Percentiles rank a stretch among this genome's conserved stretches.
These are phyloP conservation scores for Toxoplasma gondii DNA, from an alignment of 169 alveolate species.

Conservation along the genomic window DNA sequence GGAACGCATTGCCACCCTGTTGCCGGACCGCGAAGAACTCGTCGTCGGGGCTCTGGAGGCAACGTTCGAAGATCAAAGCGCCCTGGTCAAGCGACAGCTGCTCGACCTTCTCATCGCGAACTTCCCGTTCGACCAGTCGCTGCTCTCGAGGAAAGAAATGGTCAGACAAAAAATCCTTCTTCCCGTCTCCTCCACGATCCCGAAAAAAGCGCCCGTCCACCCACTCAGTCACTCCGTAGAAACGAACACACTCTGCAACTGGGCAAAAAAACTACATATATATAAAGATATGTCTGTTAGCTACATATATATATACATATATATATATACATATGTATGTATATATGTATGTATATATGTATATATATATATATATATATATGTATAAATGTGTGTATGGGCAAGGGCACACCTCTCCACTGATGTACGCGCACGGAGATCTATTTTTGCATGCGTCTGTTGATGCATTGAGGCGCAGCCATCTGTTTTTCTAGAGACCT, in stretches of 20 bases:
- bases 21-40: slow-evolving; percentile 80
- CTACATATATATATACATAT: background rate
- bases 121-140: slow-evolving; percentile 71
- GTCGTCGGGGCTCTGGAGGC: slow-evolving; percentile 82
- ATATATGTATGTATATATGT: background rate
- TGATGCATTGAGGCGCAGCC: background rate
- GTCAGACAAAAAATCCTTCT: background rate
- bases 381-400: background rate
- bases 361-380: background rate
- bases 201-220: too few species aligned
- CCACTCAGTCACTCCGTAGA: too few species aligned
- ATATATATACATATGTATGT: background rate
- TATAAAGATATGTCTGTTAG: too few species aligned
- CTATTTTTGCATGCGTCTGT: background rate
- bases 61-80: slow-evolving; percentile 80
- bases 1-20: slow-evolving; percentile 73
- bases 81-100: slow-evolving; percentile 78
- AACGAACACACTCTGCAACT: too few species aligned
- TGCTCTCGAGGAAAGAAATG: background rate
- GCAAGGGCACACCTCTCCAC: too few species aligned
- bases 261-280: too few species aligned
- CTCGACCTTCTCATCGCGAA: slow-evolving; percentile 80
- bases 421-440: too few species aligned
- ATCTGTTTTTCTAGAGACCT: background rate
- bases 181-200: background rate